Base-by-base conservation (phyloP, 306 rosid genomes). In the Corylus heterophylla region DNA sequence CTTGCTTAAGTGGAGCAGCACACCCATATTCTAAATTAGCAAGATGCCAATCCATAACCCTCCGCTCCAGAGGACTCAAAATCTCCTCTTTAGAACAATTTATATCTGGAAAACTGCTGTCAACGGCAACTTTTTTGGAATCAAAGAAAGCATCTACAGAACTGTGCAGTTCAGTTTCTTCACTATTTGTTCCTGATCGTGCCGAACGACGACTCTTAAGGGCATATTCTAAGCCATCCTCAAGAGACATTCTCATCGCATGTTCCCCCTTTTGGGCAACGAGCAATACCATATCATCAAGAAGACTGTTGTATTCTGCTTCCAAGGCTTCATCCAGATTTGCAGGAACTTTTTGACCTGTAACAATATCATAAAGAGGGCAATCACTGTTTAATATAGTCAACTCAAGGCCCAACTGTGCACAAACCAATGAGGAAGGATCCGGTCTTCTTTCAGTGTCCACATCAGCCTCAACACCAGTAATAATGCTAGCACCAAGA, bases 1-100 rank as follows among this genome's bases (percentile, higher is more conserved):
- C 98, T 52, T 96, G 90, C 85, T 86, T 90, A 75, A 96, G 99
- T 55, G 75, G 80, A 83, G 99, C 92, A 78, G 99, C 99, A 89
- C 99, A 96, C 27, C 99, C 99, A 87, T 96, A 96, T 87, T 96
- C 99, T 83, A 96, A 88, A 83, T 96, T 88, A 81, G 99, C 99
- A 86, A 87, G 93, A 88, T 96, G 99, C 99, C 99, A 96, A 86
- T 96, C 94, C 99, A 96, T 96, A 82, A 96, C 98, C 88, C 99
- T 90, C 88, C 99, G 89, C 92, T 96, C 99, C 54, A 82, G 85
- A 75, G 99, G 91, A 84, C 89, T 89, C 90, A 96, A 89, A 77
- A 90, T 75, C 74, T 89, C 95, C 72, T 83, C 86, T 66, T 78
- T 79, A 62, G 69, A 62, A 66, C 54, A 78, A 76, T 73, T 59